Base-by-base conservation (phyloP, 2,329 filamentous ascomycete species). In the Calonectria honghensis region DNA sequence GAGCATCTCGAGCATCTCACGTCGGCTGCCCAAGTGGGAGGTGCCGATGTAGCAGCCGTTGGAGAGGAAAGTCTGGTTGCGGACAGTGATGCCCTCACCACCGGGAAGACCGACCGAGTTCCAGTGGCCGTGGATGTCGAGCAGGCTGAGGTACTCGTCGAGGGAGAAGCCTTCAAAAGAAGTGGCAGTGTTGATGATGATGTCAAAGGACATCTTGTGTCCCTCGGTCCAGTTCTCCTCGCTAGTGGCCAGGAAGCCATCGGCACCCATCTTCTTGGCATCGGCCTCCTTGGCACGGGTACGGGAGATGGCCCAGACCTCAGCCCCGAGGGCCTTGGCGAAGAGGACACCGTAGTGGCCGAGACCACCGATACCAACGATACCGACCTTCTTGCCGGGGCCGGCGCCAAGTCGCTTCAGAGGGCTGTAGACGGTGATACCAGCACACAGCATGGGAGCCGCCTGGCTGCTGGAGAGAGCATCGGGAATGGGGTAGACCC, bases 381-480 rank as follows among this genome's bases (percentile, higher is more conserved):
- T 91, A 48, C 90, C 94, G 29, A 96, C 92, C 87, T 95, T 95
- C 88, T 94, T 95, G 76, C 95, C 95, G 1, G 94, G 94, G 0
- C 94, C 94, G 74, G 90, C 90, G 29, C 94, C 94, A 81, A 96
- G 93, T 64, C 95, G 91, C 77, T 94, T 93, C 18, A 98, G 89
- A 1, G 95, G 95, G 74, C 91, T 94, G 87, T 93, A 97, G 73
- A 92, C 92, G 4, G 95, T 97, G 78, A 97, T 89, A 76, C 95
- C 95, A 51, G 94, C 95, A 85, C 95, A 97, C 79, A 97, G 90
- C 94, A 96, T 95, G 13, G 94, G 94, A 2, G 94, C 95, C 1
- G 93, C 94, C 66, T 93, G 85, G 70, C 86, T 84, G 78, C 89
- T 90, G 13, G 88, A 80, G 59, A 97, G 89, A 68, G 88, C 91